Evolutionary conservation across 495 filamentous ascomycete genomes (phyloP).

Genomic region (Daldinia loculata): DNA sequence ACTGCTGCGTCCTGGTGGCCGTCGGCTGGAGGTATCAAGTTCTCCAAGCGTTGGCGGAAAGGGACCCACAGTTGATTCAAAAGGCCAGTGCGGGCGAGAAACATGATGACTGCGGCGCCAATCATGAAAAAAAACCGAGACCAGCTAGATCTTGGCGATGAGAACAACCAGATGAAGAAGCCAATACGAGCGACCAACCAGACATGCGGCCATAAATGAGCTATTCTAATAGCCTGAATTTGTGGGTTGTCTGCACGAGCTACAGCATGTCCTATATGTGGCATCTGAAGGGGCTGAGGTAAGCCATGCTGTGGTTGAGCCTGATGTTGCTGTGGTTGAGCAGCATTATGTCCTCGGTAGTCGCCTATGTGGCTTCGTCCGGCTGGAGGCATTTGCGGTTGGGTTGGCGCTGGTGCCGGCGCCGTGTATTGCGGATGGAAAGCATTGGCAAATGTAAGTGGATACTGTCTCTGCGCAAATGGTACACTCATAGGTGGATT

Average conservation of each 20-base stretch:
- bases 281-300: slow-evolving; percentile 32
- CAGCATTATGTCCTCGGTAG: slow-evolving; percentile 45
- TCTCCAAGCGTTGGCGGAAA: slow-evolving; percentile 75
- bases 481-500: slow-evolving; percentile 21
- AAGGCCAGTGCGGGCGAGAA: slow-evolving; percentile 72
- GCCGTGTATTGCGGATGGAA: slow-evolving; percentile 12
- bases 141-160: slow-evolving; percentile 73
- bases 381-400: slow-evolving; percentile 20
- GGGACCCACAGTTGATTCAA: slow-evolving; percentile 68
- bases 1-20: slow-evolving; percentile 19
- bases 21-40: slow-evolving; percentile 66
- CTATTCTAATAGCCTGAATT: slow-evolving; percentile 55
- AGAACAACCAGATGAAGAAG: slow-evolving; percentile 82
- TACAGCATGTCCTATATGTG: slow-evolving; percentile 38
- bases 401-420: slow-evolving; percentile 18
- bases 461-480: slow-evolving; percentile 19
- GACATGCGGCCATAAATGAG: slow-evolving; percentile 65
- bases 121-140: slow-evolving; percentile 71
- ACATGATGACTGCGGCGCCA: slow-evolving; percentile 64
- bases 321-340: slow-evolving; percentile 53
- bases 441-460: slow-evolving; percentile 9
- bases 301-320: slow-evolving; percentile 30
- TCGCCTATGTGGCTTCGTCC: slow-evolving; percentile 9
- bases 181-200: slow-evolving; percentile 83
- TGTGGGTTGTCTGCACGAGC: slow-evolving; percentile 54